Evolutionary conservation across 2,329 filamentous ascomycete species (phyloP).

Genomic region (Blastomyces silverae): DNA sequence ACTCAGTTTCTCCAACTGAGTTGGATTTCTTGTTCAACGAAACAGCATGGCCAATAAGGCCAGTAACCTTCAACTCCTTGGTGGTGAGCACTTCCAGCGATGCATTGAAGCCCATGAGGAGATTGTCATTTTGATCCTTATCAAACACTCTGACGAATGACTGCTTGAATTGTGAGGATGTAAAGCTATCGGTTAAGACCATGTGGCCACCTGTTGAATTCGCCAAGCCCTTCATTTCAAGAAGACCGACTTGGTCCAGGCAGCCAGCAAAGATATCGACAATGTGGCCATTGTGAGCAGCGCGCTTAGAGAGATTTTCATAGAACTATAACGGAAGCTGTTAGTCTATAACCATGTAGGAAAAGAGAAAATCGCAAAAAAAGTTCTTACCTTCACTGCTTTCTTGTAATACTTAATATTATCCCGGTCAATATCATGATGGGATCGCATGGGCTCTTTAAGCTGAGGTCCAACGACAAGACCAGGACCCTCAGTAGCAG

Average conservation of each 20-base stretch:
- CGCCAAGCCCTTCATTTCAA: slow-evolving; percentile 96
- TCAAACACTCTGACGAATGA: slow-evolving; percentile 97
- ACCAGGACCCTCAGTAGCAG: slow-evolving; percentile 90
- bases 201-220: slow-evolving; percentile 97
- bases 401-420: slow-evolving; percentile 99
- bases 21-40: slow-evolving; percentile 97
- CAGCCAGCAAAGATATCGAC: slow-evolving; percentile 98
- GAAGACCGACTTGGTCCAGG: slow-evolving; percentile 88
- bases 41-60: slow-evolving; percentile 91
- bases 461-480: slow-evolving; percentile 95
- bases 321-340: slow-evolving; percentile 63
- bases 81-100: slow-evolving; percentile 93
- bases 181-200: slow-evolving; percentile 97
- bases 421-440: slow-evolving; percentile 97
- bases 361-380: background rate
- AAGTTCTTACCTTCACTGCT: slow-evolving; percentile 67
- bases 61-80: slow-evolving; percentile 96
- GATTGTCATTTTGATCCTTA: slow-evolving; percentile 88
- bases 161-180: slow-evolving; percentile 98
- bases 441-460: slow-evolving; percentile 91
- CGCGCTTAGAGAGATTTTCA: slow-evolving; percentile 85
- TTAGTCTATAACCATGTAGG: slow-evolving; percentile 21
- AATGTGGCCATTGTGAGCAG: slow-evolving; percentile 92
- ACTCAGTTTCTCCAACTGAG: slow-evolving; percentile 95
- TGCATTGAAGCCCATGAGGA: slow-evolving; percentile 97